Evolutionary conservation across 164 flowering plant genomes (phyloP).

Genomic region (Sextonia rubra): DNA sequence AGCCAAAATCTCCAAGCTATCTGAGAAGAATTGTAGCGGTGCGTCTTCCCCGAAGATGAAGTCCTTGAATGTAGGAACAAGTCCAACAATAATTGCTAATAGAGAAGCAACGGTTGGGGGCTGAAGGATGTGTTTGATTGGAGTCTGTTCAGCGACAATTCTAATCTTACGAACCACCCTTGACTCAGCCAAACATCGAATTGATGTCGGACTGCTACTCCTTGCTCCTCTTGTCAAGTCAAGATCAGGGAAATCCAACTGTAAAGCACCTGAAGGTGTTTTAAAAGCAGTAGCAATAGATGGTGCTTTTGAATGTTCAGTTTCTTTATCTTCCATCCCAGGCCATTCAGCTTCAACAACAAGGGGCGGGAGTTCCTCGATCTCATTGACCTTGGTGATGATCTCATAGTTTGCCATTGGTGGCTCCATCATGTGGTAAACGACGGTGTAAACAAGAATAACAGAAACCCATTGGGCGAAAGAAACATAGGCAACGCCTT

Average conservation of each 20-base stretch:
- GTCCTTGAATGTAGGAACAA: conserved; percentile 58
- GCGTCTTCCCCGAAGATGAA: conserved; percentile 69
- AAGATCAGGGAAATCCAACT: conserved; percentile 40
- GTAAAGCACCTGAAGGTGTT: conserved; percentile 43
- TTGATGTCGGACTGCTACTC: conserved; percentile 40
- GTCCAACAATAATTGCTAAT: conserved; percentile 61
- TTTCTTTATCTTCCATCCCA: conserved; percentile 83
- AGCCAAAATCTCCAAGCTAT: conserved; percentile 54
- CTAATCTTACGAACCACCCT: conserved; percentile 67
- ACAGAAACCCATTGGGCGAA: conserved; percentile 93
- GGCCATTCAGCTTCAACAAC: conserved; percentile 93
- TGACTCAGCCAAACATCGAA: conserved; percentile 76
- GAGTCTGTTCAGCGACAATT: conserved; percentile 81
- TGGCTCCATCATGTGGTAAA: conserved; percentile 98
- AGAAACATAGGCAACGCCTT: conserved; percentile 82
- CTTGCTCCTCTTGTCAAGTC: conserved; percentile 32
- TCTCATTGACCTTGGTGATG: conserved; percentile 41
- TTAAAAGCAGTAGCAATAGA: conserved; percentile 65
- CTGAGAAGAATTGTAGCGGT: conserved; percentile 63
- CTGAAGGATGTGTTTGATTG: conserved; percentile 67
- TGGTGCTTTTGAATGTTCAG: conserved; percentile 71
- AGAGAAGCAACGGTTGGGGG: conserved; percentile 90
- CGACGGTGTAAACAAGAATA: conserved; percentile 75
- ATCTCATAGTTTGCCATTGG: conserved; percentile 71
- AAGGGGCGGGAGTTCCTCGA: conserved; percentile 46